Conservation (phyloP, 148 eudicot species). For the Diospyros kaki region DNA sequence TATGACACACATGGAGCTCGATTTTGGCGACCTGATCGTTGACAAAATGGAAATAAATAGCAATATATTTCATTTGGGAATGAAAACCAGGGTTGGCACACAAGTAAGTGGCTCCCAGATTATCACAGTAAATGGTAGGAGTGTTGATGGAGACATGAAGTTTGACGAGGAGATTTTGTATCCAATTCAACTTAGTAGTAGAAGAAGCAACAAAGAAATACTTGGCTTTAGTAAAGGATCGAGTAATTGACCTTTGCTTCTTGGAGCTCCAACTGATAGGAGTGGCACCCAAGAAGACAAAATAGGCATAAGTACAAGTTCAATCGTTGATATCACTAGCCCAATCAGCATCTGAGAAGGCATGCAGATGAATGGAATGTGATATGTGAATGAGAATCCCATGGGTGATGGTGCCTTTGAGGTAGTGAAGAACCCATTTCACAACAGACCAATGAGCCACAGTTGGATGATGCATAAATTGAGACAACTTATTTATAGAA, state of each 20-base stretch:
- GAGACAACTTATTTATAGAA: background rate
- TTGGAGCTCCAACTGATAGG: background rate
- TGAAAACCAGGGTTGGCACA: slow-evolving; percentile 6
- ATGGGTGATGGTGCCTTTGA: background rate
- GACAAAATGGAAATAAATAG: background rate
- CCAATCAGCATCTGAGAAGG: slow-evolving; percentile 11
- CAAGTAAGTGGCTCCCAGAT: background rate
- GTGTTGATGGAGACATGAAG: background rate
- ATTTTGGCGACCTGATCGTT: background rate
- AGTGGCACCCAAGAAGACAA: background rate
- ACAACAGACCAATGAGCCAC: background rate
- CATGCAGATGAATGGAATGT: background rate
- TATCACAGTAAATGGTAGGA: background rate
- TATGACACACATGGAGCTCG: background rate
- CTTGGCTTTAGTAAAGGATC: slow-evolving; percentile 2
- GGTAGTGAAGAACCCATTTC: background rate
- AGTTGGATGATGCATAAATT: background rate
- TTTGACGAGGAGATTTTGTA: background rate
- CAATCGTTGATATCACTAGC: background rate
- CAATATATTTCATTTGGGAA: slow-evolving; percentile 6
- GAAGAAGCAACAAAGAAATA: background rate
- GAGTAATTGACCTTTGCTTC: background rate
- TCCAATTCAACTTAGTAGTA: background rate
- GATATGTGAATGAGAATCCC: background rate
- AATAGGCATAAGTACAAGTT: background rate